These are phyloP conservation scores for Chrysoporthe puriensis DNA, from an alignment of 2,329 filamentous ascomycete genomes.

Conservation along the genomic window DNA sequence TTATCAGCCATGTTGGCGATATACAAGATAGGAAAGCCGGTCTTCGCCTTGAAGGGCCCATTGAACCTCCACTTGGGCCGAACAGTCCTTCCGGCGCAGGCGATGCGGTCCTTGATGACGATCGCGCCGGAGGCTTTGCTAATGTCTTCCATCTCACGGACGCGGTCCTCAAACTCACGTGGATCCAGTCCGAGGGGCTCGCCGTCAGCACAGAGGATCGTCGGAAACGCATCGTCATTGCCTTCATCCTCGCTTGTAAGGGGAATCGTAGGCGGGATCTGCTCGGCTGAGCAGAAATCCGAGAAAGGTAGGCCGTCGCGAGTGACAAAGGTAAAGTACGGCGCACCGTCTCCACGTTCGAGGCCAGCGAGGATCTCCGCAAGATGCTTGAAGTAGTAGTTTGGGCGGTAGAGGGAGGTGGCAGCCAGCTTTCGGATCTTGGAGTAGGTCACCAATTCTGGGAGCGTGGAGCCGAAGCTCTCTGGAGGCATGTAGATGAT, in stretches of 20 bases:
- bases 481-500: constrained; percentile 44
- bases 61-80: constrained; percentile 46
- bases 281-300: constrained; percentile 38
- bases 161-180: constrained; percentile 40
- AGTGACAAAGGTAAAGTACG: constrained; percentile 45
- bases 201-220: constrained; percentile 51
- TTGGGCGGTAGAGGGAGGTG: constrained; percentile 49
- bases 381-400: constrained; percentile 45
- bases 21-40: constrained; percentile 49
- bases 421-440: constrained; percentile 49
- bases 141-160: constrained; percentile 39
- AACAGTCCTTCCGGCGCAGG: constrained; percentile 45
- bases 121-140: constrained; percentile 49
- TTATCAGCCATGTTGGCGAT: constrained; percentile 49
- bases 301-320: constrained; percentile 24
- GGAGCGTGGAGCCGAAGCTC: constrained; percentile 43
- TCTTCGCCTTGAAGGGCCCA: constrained; percentile 38
- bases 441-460: constrained; percentile 55
- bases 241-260: constrained; percentile 37
- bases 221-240: constrained; percentile 48
- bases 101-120: constrained; percentile 45
- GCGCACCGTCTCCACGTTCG: constrained; percentile 48
- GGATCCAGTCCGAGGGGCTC: constrained; percentile 38
- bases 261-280: constrained; percentile 39
- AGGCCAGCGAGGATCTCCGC: constrained; percentile 49